Base-by-base conservation (phyloP, 1,139 yeast species). In the Sugiyamaella pinicola region DNA sequence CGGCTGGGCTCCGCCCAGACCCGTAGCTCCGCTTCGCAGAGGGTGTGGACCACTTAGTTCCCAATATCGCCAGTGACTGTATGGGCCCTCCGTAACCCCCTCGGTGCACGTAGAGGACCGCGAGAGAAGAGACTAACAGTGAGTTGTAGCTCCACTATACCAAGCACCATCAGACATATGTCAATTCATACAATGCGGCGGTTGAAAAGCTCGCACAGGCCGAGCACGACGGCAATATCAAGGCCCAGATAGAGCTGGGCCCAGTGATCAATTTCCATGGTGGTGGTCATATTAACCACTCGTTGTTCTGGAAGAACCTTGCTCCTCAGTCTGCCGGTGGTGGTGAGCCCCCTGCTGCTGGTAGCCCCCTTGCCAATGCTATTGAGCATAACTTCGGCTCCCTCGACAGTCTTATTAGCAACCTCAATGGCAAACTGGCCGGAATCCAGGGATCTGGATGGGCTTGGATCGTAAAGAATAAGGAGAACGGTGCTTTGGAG, bases 401-500 rank as follows among this genome's bases (percentile, higher is more conserved):
- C 12, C 75, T 88, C 58, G 96, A 90, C 63, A 81, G 80, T 60
- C 78, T 91, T 73, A 83, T 84, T 62, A 67, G 74, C 46, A 67
- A 81, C 59, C 83, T 95, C 65, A 91, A 90, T 71, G 73, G 82
- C 54, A 85, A 86, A 71, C 79, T 91, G 67, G 96, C 96, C 33
- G 95, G 96, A 53, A 81, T 91, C 65, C 98, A 91, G 75, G 98
- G 98, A 65, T 88, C 97, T 18, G 98, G 98, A 39, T 91, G 98
- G 98, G 96, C 96, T 33, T 91, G 95, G 78, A 78, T 91, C 62
- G 96, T 86, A 64, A 88, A 87, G 81, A 87, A 90, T 79, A 79
- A 82, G 71, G 86, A 81, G 63, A 87, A 86, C 64, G 93, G 93
- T 62, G 81, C 84, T 49, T 72, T 91, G 67, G 96, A 88, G 63